These are phyloP conservation scores for Mycena venus DNA, from an alignment of 768 basidiomycete genomes.

Conservation along the genomic window DNA sequence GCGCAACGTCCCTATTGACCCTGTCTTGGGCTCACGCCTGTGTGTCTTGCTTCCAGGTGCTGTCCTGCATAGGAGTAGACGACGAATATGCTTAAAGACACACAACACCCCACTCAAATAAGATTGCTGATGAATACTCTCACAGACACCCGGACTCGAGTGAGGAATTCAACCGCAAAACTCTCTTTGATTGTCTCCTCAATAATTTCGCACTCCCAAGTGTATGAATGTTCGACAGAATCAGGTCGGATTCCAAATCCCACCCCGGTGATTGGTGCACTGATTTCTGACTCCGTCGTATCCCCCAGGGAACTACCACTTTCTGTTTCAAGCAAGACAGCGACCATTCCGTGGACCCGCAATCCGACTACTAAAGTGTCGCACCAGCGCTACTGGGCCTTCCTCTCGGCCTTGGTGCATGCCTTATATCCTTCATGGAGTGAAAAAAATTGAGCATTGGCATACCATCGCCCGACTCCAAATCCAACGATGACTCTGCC, in stretches of 20 bases:
- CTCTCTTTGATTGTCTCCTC: conserved; percentile 1
- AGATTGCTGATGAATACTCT: conserved; percentile 5
- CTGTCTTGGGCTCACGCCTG: background rate
- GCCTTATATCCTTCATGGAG: background rate
- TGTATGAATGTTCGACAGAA: conserved; percentile 7
- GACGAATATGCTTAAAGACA: conserved; percentile 4
- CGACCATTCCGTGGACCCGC: conserved; percentile 3
- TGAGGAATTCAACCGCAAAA: conserved; percentile 5
- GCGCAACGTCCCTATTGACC: too few species aligned
- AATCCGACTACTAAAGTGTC: conserved; percentile 5
- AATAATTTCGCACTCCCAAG: conserved; percentile 4
- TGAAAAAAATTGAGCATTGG: conserved; percentile 4
- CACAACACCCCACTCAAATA: conserved; percentile 2
- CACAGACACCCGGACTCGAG: conserved; percentile 4
- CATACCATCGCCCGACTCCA: conserved; percentile 5
- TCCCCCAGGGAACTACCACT: conserved; percentile 1
- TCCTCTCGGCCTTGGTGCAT: conserved; percentile 5
- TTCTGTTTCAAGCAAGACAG: conserved; percentile 3
- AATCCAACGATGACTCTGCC: conserved; percentile 3
- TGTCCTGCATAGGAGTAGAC: conserved; percentile 3
- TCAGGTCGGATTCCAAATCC: conserved; percentile 3
- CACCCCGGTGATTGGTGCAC: conserved; percentile 5
- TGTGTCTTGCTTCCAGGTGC: background rate
- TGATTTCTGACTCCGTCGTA: conserved; percentile 5
- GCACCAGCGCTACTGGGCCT: conserved; percentile 1